Evolutionary conservation across 805 yeast genomes (phyloP).

Genomic region (Saccharomycopsis malanga): DNA sequence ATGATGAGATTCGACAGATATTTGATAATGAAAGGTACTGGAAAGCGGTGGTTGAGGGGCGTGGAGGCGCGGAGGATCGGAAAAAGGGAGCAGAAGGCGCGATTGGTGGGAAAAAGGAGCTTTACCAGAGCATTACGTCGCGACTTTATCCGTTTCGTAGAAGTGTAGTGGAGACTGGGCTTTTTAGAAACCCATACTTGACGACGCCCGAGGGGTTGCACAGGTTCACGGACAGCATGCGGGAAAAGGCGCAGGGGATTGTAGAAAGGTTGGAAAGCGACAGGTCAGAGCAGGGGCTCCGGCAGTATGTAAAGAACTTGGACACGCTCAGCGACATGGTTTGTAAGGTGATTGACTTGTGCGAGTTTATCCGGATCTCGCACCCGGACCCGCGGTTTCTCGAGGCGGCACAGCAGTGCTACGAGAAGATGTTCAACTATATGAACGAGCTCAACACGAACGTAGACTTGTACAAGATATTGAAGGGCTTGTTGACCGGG

Average conservation of each 20-base stretch:
- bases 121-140: constrained; percentile 16
- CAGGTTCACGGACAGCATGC: constrained; percentile 57
- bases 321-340: constrained; percentile 83
- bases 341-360: constrained; percentile 89
- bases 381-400: constrained; percentile 73
- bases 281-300: constrained; percentile 36
- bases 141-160: background rate
- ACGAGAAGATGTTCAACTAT: constrained; percentile 82
- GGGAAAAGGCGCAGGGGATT: constrained; percentile 56
- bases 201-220: constrained; percentile 63
- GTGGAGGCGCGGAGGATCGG: no score
- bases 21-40: constrained; percentile 60
- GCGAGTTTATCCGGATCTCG: constrained; percentile 83
- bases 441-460: constrained; percentile 91
- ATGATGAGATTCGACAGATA: constrained; percentile 35
- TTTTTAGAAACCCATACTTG: constrained; percentile 68
- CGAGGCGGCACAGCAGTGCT: constrained; percentile 78
- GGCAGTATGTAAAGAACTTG: constrained; percentile 51
- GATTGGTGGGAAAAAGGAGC: background rate
- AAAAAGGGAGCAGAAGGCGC: no score
- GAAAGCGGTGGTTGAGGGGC: constrained; percentile 22
- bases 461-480: constrained; percentile 54
- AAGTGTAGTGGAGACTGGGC: constrained; percentile 39
- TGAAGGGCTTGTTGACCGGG: constrained; percentile 47
- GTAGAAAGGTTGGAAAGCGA: constrained; percentile 49